Base-by-base conservation (phyloP, 805 yeast genomes). In the Metschnikowia cubensis region DNA sequence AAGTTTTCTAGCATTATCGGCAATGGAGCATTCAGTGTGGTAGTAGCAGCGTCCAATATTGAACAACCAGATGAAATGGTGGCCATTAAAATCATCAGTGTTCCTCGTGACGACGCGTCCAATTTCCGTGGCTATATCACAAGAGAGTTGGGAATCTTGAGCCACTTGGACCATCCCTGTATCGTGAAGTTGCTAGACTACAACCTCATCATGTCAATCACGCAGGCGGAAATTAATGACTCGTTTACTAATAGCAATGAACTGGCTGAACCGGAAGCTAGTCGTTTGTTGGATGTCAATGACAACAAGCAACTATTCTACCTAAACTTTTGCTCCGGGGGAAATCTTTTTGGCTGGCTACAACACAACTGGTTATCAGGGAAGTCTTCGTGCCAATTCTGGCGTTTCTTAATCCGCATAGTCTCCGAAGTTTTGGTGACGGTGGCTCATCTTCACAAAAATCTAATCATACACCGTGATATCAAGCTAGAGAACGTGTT, bases 401-500 rank as follows among this genome's bases (percentile, higher is more conserved):
- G 84, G 58, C 59, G 66, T 39, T 69, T 85, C 7, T 70, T 87
- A 2, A 73, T 81, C 50, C 73, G 88, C 25, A 70, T 90, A 0
- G 85, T 87, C 54, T 77, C 84, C 6, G 96, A 94, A 65, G 60
- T 88, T 1, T 79, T 82, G 3, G 64, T 76, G 10, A 92, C 96
- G 0, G 82, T 90, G 2, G 50, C 53, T 2, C 89, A 86, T 62
- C 69, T 92, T 47, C 99, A 94, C 65, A 59, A 64, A 3, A 69
- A 79, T 49, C 67, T 78, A 52, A 80, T 91, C 25, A 88, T 91
- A 7, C 99, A 94, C 67, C 81, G 98, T 51, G 99, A 94, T 62
- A 79, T 94, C 58, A 94, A 94, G 69, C 73, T 92, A 41, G 99
- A 94, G 60, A 94, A 90, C 59, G 74, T 89, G 1, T 66, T 89